These are phyloP conservation scores for Exophiala xenobiotica DNA, from an alignment of 2,329 filamentous ascomycete species.

Conservation along the genomic window DNA sequence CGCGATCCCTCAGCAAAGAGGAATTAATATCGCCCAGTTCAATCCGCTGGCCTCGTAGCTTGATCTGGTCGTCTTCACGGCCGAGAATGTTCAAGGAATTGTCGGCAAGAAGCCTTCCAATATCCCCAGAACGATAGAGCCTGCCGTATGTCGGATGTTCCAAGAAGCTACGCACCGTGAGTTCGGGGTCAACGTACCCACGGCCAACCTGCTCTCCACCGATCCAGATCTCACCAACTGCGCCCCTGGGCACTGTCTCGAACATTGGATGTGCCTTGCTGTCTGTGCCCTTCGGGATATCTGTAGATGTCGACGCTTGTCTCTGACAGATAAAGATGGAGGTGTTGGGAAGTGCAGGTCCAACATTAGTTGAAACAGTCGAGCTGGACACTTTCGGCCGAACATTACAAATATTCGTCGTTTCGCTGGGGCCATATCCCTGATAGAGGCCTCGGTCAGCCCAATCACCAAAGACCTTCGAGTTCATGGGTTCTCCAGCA, in stretches of 20 bases:
- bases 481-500: conserved; percentile 76
- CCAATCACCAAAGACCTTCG: conserved; percentile 70
- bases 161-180: conserved; percentile 68
- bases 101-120: conserved; percentile 75
- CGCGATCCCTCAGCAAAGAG: conserved; percentile 52
- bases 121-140: conserved; percentile 79
- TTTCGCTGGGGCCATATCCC: conserved; percentile 82
- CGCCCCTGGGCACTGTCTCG: conserved; percentile 64
- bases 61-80: conserved; percentile 75
- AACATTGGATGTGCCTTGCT: conserved; percentile 39
- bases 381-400: conserved; percentile 57
- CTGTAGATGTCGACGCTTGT: background rate
- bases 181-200: conserved; percentile 67
- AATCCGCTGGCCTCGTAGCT: conserved; percentile 75
- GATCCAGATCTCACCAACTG: conserved; percentile 80
- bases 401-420: conserved; percentile 82
- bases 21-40: conserved; percentile 75
- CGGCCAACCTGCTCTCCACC: conserved; percentile 76
- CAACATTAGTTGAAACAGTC: conserved; percentile 73
- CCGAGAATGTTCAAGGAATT: conserved; percentile 72
- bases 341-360: conserved; percentile 70
- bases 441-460: conserved; percentile 65
- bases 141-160: conserved; percentile 66
- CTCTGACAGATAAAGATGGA: conserved; percentile 61
- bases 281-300: conserved; percentile 18